Evolutionary conservation across 2,329 filamentous ascomycete genomes (phyloP).

Genomic region (Macroventuria anomochaeta): DNA sequence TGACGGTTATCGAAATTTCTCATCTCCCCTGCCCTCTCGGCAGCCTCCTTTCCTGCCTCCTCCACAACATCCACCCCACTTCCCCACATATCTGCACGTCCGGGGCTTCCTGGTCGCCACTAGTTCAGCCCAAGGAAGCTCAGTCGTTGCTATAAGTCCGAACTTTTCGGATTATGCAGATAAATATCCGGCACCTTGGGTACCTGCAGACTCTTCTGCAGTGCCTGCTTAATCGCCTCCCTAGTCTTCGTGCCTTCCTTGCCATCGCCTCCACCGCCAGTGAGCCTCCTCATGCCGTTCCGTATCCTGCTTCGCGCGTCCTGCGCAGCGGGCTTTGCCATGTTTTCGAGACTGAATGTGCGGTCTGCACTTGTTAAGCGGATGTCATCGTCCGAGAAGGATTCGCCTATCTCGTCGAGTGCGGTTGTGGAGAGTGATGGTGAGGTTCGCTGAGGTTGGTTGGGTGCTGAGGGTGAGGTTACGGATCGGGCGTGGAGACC

Average conservation of each 20-base stretch:
- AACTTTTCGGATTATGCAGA: constrained; percentile 47
- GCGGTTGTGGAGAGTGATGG: constrained; percentile 67
- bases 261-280: constrained; percentile 59
- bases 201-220: constrained; percentile 55
- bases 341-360: constrained; percentile 51
- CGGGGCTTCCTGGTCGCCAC: constrained; percentile 5
- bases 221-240: constrained; percentile 43
- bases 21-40: not conserved
- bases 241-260: constrained; percentile 50
- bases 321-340: constrained; percentile 66
- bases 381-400: constrained; percentile 78
- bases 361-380: constrained; percentile 39
- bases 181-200: constrained; percentile 58
- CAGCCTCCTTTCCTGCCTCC: not conserved
- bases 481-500: constrained; percentile 80
- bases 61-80: no score
- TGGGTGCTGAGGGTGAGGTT: constrained; percentile 73
- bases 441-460: constrained; percentile 52
- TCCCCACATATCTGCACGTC: not conserved
- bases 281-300: constrained; percentile 67
- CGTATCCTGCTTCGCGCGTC: constrained; percentile 58
- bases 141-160: constrained; percentile 32
- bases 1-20: not conserved
- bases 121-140: constrained; percentile 18
- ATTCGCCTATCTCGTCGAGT: constrained; percentile 77